phyloP scores from a whole-genome alignment of 805 yeast genomes.

The Starmera amethionina region DNA sequence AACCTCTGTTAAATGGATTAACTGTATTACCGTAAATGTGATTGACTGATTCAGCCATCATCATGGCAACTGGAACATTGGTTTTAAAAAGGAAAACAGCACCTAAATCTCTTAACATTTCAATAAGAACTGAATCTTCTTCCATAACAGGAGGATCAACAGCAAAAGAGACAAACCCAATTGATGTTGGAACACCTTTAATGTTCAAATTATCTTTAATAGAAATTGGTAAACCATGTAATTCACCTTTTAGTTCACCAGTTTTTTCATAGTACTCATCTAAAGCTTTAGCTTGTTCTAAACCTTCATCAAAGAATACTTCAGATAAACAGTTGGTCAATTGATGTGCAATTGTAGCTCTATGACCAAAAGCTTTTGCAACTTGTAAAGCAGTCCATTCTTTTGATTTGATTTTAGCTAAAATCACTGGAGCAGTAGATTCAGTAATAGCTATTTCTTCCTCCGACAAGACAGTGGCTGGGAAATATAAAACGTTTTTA shows the following conservation, averaged over 20 bases:
- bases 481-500: conserved; percentile 31
- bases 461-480: conserved; percentile 21
- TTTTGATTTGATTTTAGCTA: conserved; percentile 21
- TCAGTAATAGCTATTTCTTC: conserved; percentile 26
- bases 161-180: conserved; percentile 40
- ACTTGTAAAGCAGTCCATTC: conserved; percentile 35
- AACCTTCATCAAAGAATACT: conserved; percentile 45
- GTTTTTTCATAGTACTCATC: conserved; percentile 38
- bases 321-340: conserved; percentile 27
- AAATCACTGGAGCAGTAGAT: conserved; percentile 7
- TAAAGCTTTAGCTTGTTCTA: conserved; percentile 41
- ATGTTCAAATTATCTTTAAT: conserved; percentile 36
- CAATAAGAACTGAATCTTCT: conserved; percentile 30
- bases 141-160: conserved; percentile 23
- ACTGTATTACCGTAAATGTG: conserved; percentile 35
- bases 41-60: conserved; percentile 37
- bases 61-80: conserved; percentile 40
- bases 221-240: conserved; percentile 61
- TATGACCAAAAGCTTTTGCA: conserved; percentile 43
- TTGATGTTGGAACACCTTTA: conserved; percentile 36
- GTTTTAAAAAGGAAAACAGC: conserved; percentile 49
- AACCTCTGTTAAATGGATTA: conserved; percentile 33
- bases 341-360: conserved; percentile 52
- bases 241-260: conserved; percentile 49
- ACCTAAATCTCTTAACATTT: conserved; percentile 32